Percentiles rank a stretch among this genome's conserved stretches.
phyloP scores from a whole-genome alignment of 2,329 filamentous ascomycete species.

The Leptographium wingfieldii region DNA sequence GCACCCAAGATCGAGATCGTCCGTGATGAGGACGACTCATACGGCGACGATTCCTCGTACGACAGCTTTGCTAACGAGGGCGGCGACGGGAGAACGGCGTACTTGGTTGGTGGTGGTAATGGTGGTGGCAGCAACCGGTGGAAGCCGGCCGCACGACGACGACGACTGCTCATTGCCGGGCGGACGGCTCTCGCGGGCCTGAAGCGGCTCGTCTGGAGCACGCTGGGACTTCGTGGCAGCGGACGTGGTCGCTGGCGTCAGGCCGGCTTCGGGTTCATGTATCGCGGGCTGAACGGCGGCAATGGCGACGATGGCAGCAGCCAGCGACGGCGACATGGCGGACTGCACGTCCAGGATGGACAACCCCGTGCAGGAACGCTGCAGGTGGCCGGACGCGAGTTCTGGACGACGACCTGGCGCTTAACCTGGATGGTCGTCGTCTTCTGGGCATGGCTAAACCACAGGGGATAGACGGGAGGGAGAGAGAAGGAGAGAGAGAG shows the following conservation, averaged over 20 bases:
- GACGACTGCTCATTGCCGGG: not conserved
- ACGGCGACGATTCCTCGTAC: not conserved
- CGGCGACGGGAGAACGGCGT: not conserved
- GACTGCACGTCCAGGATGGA: not conserved
- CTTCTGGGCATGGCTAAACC: constrained; percentile 57
- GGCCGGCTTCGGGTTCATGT: constrained; percentile 15
- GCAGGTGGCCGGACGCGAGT: constrained; percentile 38
- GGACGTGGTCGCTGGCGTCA: not conserved
- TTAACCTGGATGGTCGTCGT: constrained; percentile 50
- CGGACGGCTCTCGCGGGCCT: not conserved
- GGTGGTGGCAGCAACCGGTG: constrained; percentile 2
- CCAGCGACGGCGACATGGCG: constrained; percentile 18
- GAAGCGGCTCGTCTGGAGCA: not conserved
- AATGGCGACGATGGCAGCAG: constrained; percentile 6
- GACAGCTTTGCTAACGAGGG: not conserved
- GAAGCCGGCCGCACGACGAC: constrained; percentile 8
- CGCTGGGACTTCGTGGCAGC: not conserved
- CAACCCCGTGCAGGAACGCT: not conserved
- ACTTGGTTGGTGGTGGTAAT: not conserved
- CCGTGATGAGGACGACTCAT: constrained; percentile 6
- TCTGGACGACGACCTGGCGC: constrained; percentile 47
- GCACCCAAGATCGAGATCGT: constrained; percentile 11
- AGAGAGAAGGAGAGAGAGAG: not conserved
- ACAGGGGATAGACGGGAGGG: constrained; percentile 30
- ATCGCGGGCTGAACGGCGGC: not conserved